Evolutionary conservation across 495 filamentous ascomycete genomes (phyloP).

Genomic region (Sordaria brevicollis): DNA sequence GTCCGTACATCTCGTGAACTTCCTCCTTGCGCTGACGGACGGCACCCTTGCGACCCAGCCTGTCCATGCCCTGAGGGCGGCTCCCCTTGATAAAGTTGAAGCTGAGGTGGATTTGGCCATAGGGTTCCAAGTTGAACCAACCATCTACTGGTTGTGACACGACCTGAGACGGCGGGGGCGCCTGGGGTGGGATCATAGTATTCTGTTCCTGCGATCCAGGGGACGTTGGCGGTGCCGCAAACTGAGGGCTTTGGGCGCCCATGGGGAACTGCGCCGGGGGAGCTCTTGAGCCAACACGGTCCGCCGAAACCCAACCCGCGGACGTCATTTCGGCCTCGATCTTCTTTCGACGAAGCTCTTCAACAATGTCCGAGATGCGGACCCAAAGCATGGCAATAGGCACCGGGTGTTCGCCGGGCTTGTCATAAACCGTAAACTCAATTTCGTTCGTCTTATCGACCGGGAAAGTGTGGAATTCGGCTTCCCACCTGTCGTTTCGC

Average conservation of each 20-base stretch:
- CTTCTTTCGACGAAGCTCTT: conserved; percentile 95
- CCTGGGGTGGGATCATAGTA: conserved; percentile 8
- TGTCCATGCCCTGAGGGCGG: conserved; percentile 57
- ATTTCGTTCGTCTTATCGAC: conserved; percentile 99
- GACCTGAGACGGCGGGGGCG: conserved; percentile 24
- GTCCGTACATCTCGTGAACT: conserved; percentile 93
- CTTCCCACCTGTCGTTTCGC: conserved; percentile 79
- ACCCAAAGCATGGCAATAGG: conserved; percentile 96
- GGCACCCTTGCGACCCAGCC: conserved; percentile 87
- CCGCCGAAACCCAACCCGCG: conserved; percentile 92
- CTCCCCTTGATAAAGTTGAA: conserved; percentile 72
- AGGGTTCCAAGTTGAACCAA: conserved; percentile 95
- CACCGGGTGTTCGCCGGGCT: conserved; percentile 75
- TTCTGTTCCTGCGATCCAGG: conserved; percentile 16
- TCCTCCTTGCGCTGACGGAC: conserved; percentile 96
- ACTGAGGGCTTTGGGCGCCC: conserved; percentile 35
- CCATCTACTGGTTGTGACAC: conserved; percentile 71
- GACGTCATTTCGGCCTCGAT: conserved; percentile 88
- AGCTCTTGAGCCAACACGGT: conserved; percentile 62
- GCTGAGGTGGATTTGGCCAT: conserved; percentile 71
- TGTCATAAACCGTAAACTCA: conserved; percentile 95
- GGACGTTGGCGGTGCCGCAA: conserved; percentile 26
- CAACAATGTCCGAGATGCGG: conserved; percentile 90
- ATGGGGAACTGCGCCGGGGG: conserved; percentile 46
- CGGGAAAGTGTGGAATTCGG: conserved; percentile 79